Evolutionary conservation across 495 filamentous ascomycete species (phyloP).

Genomic region (Evernia prunastri): DNA sequence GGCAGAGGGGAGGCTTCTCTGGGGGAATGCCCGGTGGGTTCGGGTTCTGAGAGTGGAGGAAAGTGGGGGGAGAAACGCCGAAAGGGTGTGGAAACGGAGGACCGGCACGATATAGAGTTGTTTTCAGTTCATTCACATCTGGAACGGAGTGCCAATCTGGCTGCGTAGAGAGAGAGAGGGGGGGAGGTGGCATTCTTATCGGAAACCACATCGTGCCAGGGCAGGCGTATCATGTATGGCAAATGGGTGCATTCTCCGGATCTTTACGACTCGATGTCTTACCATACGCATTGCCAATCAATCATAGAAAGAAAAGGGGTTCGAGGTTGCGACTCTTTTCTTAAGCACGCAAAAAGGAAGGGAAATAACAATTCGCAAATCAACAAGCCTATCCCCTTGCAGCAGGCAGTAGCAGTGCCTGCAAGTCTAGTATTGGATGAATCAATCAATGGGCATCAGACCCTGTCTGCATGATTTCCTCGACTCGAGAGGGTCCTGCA

Average conservation of each 20-base stretch:
- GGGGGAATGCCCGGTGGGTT: conserved; percentile 21
- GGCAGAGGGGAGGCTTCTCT: conserved; percentile 22
- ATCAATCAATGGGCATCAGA: no score
- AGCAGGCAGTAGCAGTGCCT: no score
- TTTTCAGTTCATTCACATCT: not conserved
- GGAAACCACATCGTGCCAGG: not conserved
- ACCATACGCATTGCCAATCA: not conserved
- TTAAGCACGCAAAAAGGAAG: no score
- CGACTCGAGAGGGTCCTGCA: no score
- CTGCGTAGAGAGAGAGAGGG: not conserved
- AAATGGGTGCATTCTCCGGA: not conserved
- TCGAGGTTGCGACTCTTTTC: not conserved
- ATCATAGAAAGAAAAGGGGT: not conserved
- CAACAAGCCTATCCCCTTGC: no score
- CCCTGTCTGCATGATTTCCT: no score
- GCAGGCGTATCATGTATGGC: no score
- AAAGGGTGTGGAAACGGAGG: not conserved
- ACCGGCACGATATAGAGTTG: not conserved
- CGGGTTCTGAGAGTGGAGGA: conserved; percentile 1
- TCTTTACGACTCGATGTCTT: not conserved
- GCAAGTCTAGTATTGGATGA: no score
- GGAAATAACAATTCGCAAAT: no score
- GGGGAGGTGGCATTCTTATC: not conserved
- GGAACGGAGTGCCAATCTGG: not conserved
- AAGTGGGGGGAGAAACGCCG: no score